These are phyloP conservation scores for Sporothrix brasiliensis DNA, from an alignment of 2,329 filamentous ascomycete species.

Conservation along the genomic window DNA sequence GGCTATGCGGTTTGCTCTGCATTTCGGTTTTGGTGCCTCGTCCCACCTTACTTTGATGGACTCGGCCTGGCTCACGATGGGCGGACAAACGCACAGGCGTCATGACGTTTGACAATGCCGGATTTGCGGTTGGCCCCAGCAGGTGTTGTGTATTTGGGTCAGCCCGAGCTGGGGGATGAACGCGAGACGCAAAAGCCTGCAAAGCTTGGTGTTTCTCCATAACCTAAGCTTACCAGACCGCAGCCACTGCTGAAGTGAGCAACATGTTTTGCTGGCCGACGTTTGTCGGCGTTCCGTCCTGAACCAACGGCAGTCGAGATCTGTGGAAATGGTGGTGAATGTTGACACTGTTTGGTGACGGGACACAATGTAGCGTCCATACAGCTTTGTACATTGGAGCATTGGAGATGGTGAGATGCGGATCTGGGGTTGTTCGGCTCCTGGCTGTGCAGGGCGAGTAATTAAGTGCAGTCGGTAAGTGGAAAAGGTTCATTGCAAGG, in stretches of 20 bases:
- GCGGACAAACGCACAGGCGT: constrained; percentile 6
- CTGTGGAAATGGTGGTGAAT: neutral
- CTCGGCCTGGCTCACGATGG: neutral
- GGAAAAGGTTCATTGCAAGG: neutral
- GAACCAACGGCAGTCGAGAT: neutral
- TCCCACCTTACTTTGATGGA: neutral
- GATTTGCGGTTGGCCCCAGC: neutral
- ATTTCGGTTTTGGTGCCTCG: neutral
- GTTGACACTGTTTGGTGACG: neutral
- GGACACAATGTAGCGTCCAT: constrained; percentile 10
- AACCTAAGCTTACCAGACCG: neutral
- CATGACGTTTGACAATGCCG: constrained; percentile 19
- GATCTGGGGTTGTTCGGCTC: neutral
- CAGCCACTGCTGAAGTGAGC: neutral
- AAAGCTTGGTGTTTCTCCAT: neutral
- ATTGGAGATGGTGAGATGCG: neutral
- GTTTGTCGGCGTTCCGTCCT: neutral
- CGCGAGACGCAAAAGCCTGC: neutral
- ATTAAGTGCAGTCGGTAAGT: neutral
- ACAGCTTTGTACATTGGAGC: neutral
- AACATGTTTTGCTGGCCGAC: neutral
- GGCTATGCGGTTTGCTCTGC: neutral
- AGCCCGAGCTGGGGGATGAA: neutral
- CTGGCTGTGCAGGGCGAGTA: constrained; percentile 11
- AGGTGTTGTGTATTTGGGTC: neutral